These are phyloP conservation scores for Trichoderma hamatum DNA, from an alignment of 2,329 filamentous ascomycete genomes.

Conservation along the genomic window DNA sequence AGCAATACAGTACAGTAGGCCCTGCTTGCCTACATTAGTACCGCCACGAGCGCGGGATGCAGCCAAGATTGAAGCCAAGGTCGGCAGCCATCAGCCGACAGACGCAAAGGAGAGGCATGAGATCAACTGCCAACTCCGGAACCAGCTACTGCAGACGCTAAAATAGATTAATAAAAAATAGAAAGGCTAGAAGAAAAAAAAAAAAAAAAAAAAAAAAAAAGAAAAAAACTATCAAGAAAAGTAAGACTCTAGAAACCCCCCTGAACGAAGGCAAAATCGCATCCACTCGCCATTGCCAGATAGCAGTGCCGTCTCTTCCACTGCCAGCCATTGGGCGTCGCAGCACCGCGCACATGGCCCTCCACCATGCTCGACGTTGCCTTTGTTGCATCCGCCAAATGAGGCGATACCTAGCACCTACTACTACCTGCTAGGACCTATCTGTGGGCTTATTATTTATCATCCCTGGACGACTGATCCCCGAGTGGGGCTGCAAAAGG, in stretches of 20 bases:
- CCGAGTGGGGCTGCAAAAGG: conserved; percentile 4
- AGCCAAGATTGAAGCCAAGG: conserved; percentile 11
- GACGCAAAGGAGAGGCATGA: neutral
- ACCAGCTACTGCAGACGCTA: neutral
- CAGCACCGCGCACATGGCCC: conserved; percentile 22
- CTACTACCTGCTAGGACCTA: neutral
- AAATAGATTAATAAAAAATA: neutral
- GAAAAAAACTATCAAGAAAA: neutral
- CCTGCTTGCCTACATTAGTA: too few species aligned
- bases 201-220: neutral
- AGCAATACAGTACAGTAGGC: neutral
- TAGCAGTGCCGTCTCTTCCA: conserved; percentile 23
- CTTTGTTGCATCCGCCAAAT: conserved; percentile 16
- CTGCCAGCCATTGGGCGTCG: conserved; percentile 20
- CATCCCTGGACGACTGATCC: conserved; percentile 10
- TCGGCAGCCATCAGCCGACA: neutral
- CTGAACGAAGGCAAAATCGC: neutral
- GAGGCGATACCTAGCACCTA: neutral
- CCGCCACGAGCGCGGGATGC: neutral
- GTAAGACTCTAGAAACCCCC: neutral
- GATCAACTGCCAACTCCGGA: conserved; percentile 25
- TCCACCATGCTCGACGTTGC: neutral
- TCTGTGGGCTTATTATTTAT: neutral
- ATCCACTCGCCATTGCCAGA: neutral
- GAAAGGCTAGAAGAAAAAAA: neutral